Evolutionary conservation across 2,329 filamentous ascomycete genomes (phyloP), one percentile per base, ranked within the genome.

Genomic region (Venturia pyrina): DNA sequence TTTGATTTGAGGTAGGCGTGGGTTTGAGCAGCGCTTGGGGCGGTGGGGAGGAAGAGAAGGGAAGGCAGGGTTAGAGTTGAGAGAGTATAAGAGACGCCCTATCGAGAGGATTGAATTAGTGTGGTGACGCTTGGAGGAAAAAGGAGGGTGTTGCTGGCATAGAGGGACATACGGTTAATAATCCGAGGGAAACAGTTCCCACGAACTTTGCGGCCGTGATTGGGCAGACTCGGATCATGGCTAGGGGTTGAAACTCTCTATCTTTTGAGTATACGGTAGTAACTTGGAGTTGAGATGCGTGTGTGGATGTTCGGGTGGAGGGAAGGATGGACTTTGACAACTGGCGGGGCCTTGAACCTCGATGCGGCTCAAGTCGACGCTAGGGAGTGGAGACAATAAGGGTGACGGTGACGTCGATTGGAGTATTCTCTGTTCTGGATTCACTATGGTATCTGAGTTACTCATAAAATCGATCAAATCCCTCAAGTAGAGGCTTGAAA

Each of bases 61-160:
- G 90, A 84, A 21, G 93, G 93, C 67, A 96, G 85, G 34, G 90
- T 87, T 69, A 96, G 80, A 67, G 86, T 85, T 28, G 89, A 89
- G 71, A 95, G 85, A 61, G 91, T 89, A 79, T 93, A 96, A 63
- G 93, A 96, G 67, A 95, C 84, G 76, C 93, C 93, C 93, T 97
- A 72, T 63, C 21, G 44, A 13, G 43, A 34, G 24, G 50, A 34
- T 34, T 32, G 63, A 69, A 59, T 68, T 65, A 56, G 34, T 57
- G 28, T 34, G 28, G 28, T 28, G 28, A 28, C 28, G 28, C 28
- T 28, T 28, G 28, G 28, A 28, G 28, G 32, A 53, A 57, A 46
- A 24, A 34, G 28, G 34, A 19, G 56, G 28, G 28, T 28, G 28
- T 4, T 28, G 28, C 28, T 61, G 57, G 57, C 66, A 43, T 59